Percentiles rank a stretch among this genome's conserved stretches.
Evolutionary conservation across 2,329 filamentous ascomycete genomes (phyloP).

Genomic region (Exophiala phaeomuriformis): DNA sequence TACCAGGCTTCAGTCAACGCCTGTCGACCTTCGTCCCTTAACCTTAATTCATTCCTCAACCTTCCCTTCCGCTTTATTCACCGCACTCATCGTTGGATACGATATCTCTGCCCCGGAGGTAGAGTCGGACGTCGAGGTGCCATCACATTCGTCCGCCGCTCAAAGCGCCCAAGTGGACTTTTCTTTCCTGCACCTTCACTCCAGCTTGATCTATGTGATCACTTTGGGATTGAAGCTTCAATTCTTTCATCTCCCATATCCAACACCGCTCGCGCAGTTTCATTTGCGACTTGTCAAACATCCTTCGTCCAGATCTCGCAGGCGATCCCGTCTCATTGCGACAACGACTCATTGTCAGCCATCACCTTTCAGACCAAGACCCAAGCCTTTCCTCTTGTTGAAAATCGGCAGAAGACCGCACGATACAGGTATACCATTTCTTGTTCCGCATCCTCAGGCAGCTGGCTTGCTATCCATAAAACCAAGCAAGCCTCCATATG

Average conservation of each 20-base stretch:
- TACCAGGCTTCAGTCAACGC: neutral
- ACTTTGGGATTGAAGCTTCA: too few relatives aligned
- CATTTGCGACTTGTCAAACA: too few relatives aligned
- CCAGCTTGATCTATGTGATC: neutral
- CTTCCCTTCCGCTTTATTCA: slow-evolving; percentile 2
- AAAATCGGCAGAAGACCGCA: too few relatives aligned
- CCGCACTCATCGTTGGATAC: slow-evolving; percentile 11
- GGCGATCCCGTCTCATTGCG: too few relatives aligned
- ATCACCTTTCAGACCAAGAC: too few relatives aligned
- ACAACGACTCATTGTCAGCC: too few relatives aligned
- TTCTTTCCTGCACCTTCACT: neutral
- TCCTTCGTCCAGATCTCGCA: too few relatives aligned
- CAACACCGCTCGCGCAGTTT: too few relatives aligned
- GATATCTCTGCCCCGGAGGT: neutral
- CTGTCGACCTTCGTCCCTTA: slow-evolving; percentile 17
- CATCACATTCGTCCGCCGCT: slow-evolving; percentile 3
- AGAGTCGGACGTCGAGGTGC: slow-evolving; percentile 12
- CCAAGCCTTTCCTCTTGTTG: too few relatives aligned
- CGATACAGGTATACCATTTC: too few relatives aligned
- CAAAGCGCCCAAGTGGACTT: neutral
- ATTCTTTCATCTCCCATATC: too few relatives aligned
- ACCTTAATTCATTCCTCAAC: slow-evolving; percentile 8
- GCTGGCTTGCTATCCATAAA: neutral
- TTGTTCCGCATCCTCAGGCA: neutral
- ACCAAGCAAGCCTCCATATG: neutral